Base-by-base conservation (phyloP, 768 basidiomycete genomes). In the Rhizopogon sp. region DNA sequence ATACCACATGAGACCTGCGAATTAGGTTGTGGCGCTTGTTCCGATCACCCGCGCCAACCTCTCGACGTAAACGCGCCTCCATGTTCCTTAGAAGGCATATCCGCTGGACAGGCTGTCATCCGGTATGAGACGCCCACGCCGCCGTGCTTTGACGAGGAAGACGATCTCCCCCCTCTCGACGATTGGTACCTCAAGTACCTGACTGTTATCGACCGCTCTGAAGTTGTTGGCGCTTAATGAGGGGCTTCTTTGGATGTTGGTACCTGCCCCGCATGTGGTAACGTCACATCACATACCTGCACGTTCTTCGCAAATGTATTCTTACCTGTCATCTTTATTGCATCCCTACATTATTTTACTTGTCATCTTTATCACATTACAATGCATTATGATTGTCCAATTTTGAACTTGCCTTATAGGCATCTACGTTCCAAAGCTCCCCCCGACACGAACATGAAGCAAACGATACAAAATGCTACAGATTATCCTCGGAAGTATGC, bases 111-210 rank as follows among this genome's bases (percentile, higher is more conserved):
- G 5, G 40, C 54, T n/a, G 35, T 52, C 16, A 31, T 29, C 20
- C 49, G 55, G 11, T 56, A 43, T 25, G 55, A 45, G 16, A 56
- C 55, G 8, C 43, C 33, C 1, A 33, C 31, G 31, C 41, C 31
- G 31, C 41, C 49, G 11, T 41, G 16, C 40, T 39, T 16, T 14
- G 58, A 58, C 5, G 58, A 58, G 3, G 56, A 51, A 20, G 60
- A 60, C 13, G 55, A 54, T 25, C 42, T 61, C 8, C 60, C 60
- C 6, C 50, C 55, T 16, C 56, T 61, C 22, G 60, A 61, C 42
- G 59, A 61, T 29, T 61, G 60, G 60, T 61, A 60, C 45, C 50
- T 52, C 16, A 41, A 50, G 60, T 61, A 60, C 45, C 50, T 52
- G 33, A 41, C 54, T n/a, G 51, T 60, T 39, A 44, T 54, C 40